These are phyloP conservation scores for Pulveroboletus ravenelii DNA, from an alignment of 768 basidiomycete species.

Conservation along the genomic window DNA sequence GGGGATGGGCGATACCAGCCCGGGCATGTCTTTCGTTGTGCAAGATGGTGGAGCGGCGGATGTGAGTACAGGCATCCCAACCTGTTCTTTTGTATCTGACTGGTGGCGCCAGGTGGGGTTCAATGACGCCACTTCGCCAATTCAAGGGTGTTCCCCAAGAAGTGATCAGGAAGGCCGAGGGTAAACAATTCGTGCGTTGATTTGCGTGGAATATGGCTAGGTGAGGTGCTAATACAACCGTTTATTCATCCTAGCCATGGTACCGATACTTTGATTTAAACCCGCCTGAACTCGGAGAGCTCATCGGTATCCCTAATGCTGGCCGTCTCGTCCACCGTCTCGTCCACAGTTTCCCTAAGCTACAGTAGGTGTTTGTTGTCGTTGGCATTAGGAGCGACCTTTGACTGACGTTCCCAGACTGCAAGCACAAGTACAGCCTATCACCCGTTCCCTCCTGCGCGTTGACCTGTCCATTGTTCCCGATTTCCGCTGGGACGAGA, in stretches of 20 bases:
- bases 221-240: background rate
- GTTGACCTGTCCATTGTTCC: conserved; percentile 92
- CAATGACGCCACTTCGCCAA: conserved; percentile 95
- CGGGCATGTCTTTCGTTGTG: conserved; percentile 88
- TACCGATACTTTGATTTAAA: conserved; percentile 93
- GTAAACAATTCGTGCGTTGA: conserved; percentile 86
- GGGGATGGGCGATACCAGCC: conserved; percentile 94
- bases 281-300: conserved; percentile 91
- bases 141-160: conserved; percentile 89
- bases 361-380: conserved; percentile 56
- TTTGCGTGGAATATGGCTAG: background rate
- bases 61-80: conserved; percentile 41
- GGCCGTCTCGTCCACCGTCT: conserved; percentile 88
- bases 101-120: conserved; percentile 73
- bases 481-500: conserved; percentile 99
- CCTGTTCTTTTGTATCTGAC: background rate
- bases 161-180: conserved; percentile 85
- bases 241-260: conserved; percentile 61
- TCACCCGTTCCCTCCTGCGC: conserved; percentile 87
- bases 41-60: conserved; percentile 90
- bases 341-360: conserved; percentile 94
- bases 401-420: conserved; percentile 41
- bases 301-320: conserved; percentile 91
- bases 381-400: background rate
- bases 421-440: conserved; percentile 94